phyloP scores from a whole-genome alignment of 2,329 filamentous ascomycete species.

The Coniochaeta ligniaria region DNA sequence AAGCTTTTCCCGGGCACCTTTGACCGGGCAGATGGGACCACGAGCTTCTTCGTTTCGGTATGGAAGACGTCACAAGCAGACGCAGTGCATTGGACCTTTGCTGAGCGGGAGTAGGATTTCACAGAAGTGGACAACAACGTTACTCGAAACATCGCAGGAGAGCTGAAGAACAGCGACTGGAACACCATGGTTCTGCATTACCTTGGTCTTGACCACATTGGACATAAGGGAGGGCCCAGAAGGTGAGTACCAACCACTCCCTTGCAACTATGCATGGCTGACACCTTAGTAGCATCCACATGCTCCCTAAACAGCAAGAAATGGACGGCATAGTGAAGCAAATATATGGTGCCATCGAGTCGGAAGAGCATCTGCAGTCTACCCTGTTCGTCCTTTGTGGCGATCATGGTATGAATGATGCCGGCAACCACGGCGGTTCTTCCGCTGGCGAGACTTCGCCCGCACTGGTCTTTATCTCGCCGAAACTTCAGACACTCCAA shows the following conservation, averaged over 20 bases:
- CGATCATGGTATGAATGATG: slow-evolving; percentile 99
- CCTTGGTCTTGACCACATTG: slow-evolving; percentile 92
- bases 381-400: slow-evolving; percentile 82
- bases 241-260: slow-evolving; percentile 39
- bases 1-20: slow-evolving; percentile 92
- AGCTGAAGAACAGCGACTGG: slow-evolving; percentile 77
- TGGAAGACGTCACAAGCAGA: slow-evolving; percentile 21
- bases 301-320: slow-evolving; percentile 87
- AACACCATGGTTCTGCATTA: slow-evolving; percentile 92
- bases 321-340: slow-evolving; percentile 79
- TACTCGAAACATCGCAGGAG: slow-evolving; percentile 75
- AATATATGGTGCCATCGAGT: slow-evolving; percentile 71
- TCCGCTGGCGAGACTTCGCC: slow-evolving; percentile 91
- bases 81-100: not conserved
- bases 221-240: slow-evolving; percentile 86
- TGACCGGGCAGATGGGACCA: slow-evolving; percentile 81
- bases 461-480: slow-evolving; percentile 84
- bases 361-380: slow-evolving; percentile 61
- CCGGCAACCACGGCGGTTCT: slow-evolving; percentile 92
- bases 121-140: slow-evolving; percentile 98
- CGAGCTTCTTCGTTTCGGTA: slow-evolving; percentile 96
- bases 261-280: not conserved
- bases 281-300: slow-evolving; percentile 58
- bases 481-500: slow-evolving; percentile 61
- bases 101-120: slow-evolving; percentile 61